Conservation (phyloP, 106 monocot species). For the Phalaenopsis aphrodite region DNA sequence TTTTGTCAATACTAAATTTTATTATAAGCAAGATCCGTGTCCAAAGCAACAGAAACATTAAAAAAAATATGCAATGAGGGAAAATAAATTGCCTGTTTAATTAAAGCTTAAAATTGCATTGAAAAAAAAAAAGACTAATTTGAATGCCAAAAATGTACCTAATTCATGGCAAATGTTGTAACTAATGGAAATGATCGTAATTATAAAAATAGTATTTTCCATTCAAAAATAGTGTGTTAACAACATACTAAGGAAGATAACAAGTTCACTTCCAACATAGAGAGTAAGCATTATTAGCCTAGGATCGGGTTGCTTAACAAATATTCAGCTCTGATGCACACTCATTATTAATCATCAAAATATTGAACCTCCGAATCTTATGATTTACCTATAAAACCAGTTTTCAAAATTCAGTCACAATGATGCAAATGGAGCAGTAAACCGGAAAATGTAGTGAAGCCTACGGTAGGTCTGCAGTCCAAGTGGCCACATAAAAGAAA, state of each 20-base stretch:
- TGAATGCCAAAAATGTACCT: not conserved
- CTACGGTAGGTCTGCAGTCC: not conserved
- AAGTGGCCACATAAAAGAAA: not conserved
- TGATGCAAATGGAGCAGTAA: not conserved
- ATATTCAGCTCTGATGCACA: not conserved
- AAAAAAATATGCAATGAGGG: not conserved
- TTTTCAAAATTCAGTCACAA: not conserved
- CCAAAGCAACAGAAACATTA: not conserved
- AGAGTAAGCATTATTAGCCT: not conserved
- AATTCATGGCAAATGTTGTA: not conserved
- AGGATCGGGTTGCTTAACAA: not conserved
- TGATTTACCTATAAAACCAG: not conserved
- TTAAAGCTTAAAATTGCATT: not conserved
- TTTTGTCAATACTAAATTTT: not conserved
- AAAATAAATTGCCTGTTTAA: not conserved
- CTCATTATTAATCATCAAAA: not conserved
- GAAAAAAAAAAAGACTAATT: not conserved
- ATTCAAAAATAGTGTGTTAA: not conserved
- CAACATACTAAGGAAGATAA: not conserved
- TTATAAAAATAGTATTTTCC: not conserved
- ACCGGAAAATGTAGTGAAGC: not conserved
- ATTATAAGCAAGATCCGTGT: not conserved
- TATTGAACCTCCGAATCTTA: not conserved
- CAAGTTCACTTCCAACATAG: not conserved
- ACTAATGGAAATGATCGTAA: not conserved